A percentile compares a stretch with the other conserved stretches of the same genome.
These are phyloP conservation scores for Gynostemma pentaphyllum DNA, from an alignment of 306 rosid species.

Conservation along the genomic window DNA sequence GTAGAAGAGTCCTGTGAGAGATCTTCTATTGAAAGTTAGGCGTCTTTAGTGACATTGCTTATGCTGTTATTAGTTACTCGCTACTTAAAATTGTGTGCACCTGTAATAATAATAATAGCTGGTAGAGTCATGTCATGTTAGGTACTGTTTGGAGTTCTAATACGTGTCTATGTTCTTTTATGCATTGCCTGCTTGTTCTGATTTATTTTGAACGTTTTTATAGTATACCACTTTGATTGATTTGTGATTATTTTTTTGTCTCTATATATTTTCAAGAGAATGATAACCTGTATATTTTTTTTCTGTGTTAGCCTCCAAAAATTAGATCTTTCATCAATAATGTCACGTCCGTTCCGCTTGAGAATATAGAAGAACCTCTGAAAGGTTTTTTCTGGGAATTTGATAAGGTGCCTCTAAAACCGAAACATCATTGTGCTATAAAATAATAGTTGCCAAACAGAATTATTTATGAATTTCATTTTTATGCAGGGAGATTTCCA, in stretches of 20 bases:
- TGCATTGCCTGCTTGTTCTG: background rate
- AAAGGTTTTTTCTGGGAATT: slow-evolving; percentile 85
- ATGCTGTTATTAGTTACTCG: background rate
- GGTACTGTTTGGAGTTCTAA: background rate
- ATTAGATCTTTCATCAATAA: slow-evolving; percentile 61
- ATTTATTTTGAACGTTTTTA: background rate
- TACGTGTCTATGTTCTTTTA: background rate
- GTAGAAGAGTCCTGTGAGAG: background rate
- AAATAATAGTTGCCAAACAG: slow-evolving; percentile 5
- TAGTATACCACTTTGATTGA: background rate
- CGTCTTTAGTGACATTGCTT: background rate
- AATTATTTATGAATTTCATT: slow-evolving; percentile 18
- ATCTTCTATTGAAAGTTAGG: background rate
- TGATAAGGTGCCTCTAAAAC: slow-evolving; percentile 59
- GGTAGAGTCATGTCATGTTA: background rate
- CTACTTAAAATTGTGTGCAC: background rate
- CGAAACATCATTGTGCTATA: slow-evolving; percentile 10
- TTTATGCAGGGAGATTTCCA: slow-evolving; percentile 90
- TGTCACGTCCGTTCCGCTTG: slow-evolving; percentile 78
- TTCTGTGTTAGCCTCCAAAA: slow-evolving; percentile 73
- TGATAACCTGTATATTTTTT: slow-evolving; percentile 13
- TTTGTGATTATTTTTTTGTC: background rate
- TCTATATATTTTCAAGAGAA: background rate
- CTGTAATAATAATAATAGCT: no score
- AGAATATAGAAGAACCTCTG: slow-evolving; percentile 73